These are phyloP conservation scores for Astrothelium subdiscretum DNA, from an alignment of 495 filamentous ascomycete species.

Conservation along the genomic window DNA sequence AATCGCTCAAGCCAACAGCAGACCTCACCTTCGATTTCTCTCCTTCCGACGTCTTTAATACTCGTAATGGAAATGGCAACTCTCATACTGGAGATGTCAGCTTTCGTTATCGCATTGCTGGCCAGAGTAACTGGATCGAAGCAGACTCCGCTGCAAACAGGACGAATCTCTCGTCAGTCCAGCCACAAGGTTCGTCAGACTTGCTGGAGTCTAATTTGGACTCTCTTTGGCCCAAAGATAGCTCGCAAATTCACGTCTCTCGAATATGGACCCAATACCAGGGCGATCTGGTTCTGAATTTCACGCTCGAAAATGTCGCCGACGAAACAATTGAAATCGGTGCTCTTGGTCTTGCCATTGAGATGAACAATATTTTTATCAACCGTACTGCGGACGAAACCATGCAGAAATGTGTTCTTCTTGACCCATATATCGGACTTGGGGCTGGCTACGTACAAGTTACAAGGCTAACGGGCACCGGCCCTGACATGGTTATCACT, in stretches of 20 bases:
- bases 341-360: slow-evolving; percentile 40
- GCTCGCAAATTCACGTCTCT: slow-evolving; percentile 28
- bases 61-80: slow-evolving; percentile 33
- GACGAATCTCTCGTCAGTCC: slow-evolving; percentile 15
- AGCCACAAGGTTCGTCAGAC: not conserved
- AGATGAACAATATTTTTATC: slow-evolving; percentile 48
- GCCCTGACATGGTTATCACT: slow-evolving; percentile 36
- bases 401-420: slow-evolving; percentile 13
- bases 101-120: slow-evolving; percentile 32
- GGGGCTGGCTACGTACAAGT: slow-evolving; percentile 40
- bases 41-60: slow-evolving; percentile 33
- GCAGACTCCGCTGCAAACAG: slow-evolving; percentile 31
- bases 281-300: slow-evolving; percentile 36
- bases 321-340: slow-evolving; percentile 34
- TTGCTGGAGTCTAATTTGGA: slow-evolving; percentile 27
- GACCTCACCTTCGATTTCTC: slow-evolving; percentile 35
- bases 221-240: slow-evolving; percentile 20
- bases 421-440: slow-evolving; percentile 42
- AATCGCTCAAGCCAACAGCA: slow-evolving; percentile 30
- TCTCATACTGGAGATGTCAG: slow-evolving; percentile 44
- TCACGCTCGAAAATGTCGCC: slow-evolving; percentile 36
- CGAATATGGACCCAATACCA: slow-evolving; percentile 33
- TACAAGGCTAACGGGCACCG: slow-evolving; percentile 33
- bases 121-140: slow-evolving; percentile 24
- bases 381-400: slow-evolving; percentile 32